phyloP scores from a whole-genome alignment of 129 eudicot genomes.

The Artemisia argyi region DNA sequence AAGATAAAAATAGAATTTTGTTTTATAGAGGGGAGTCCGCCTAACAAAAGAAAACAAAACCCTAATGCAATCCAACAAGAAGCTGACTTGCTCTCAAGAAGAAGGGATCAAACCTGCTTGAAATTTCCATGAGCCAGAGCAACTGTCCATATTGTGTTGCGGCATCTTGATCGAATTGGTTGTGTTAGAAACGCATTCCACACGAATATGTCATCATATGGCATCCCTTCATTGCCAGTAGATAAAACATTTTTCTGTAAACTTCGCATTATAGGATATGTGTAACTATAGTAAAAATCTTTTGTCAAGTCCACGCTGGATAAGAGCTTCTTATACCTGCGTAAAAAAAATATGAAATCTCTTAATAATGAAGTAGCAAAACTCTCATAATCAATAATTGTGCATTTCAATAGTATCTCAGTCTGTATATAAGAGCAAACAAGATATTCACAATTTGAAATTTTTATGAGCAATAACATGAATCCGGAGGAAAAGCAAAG shows the following conservation, averaged over 20 bases:
- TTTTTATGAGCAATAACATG: slow-evolving; percentile 1
- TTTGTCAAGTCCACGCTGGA: slow-evolving; percentile 88
- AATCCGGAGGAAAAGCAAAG: not conserved
- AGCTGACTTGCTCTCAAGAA: slow-evolving; percentile 17
- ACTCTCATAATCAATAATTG: slow-evolving; percentile 12
- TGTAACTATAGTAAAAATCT: slow-evolving; percentile 93
- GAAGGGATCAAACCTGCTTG: slow-evolving; percentile 63
- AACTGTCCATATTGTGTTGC: slow-evolving; percentile 85
- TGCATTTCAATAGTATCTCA: slow-evolving; percentile 9
- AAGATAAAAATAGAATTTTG: too few species aligned
- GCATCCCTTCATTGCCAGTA: slow-evolving; percentile 63
- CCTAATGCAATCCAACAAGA: slow-evolving; percentile 15
- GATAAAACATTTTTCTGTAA: slow-evolving; percentile 81
- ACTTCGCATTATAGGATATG: slow-evolving; percentile 90
- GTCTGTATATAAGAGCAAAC: not conserved
- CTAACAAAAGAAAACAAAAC: slow-evolving; percentile 14
- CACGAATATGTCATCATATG: slow-evolving; percentile 83
- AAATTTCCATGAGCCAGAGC: slow-evolving; percentile 92
- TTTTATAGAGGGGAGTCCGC: not conserved
- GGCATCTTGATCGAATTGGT: slow-evolving; percentile 75
- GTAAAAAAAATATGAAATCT: slow-evolving; percentile 17
- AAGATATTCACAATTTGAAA: too few species aligned
- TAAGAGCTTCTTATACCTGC: slow-evolving; percentile 98
- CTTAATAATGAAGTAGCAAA: slow-evolving; percentile 1
- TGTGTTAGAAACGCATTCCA: slow-evolving; percentile 93